phyloP scores from a whole-genome alignment of 352 stramenopile species.

The Globisporangium ultimum region DNA sequence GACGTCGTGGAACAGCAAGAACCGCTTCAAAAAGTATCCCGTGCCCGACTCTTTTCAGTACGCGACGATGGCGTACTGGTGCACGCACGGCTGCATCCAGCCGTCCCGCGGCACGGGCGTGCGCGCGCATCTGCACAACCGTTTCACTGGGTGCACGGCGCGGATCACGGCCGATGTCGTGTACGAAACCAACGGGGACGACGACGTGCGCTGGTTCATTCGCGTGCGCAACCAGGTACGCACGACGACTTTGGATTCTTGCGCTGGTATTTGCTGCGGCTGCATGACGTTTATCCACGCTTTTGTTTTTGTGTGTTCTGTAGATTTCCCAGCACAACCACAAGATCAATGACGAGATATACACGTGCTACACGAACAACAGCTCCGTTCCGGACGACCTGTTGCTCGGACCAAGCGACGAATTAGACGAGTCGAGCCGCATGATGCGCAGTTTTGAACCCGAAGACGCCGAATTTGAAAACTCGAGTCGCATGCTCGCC shows the following conservation, averaged over 20 bases:
- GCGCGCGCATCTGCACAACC: constrained; percentile 72
- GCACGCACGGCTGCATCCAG: constrained; percentile 80
- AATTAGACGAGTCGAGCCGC: constrained; percentile 8
- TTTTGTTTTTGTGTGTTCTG: background rate
- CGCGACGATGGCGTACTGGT: constrained; percentile 84
- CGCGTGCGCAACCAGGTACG: constrained; percentile 71
- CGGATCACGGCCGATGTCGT: constrained; percentile 74
- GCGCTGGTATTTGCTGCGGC: background rate
- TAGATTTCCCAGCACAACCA: constrained; percentile 80
- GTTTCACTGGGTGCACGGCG: constrained; percentile 73
- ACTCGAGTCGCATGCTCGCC: constrained; percentile 11
- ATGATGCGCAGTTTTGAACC: constrained; percentile 22
- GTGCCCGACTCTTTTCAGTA: constrained; percentile 76
- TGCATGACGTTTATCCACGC: background rate
- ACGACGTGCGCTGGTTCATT: constrained; percentile 57
- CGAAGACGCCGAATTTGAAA: constrained; percentile 26
- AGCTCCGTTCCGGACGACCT: constrained; percentile 73
- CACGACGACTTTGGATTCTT: background rate
- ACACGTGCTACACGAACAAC: constrained; percentile 77
- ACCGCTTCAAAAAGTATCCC: constrained; percentile 66
- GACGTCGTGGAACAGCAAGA: constrained; percentile 71
- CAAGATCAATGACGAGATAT: constrained; percentile 73
- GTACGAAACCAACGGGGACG: constrained; percentile 49
- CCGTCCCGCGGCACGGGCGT: constrained; percentile 65
- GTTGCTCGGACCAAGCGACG: constrained; percentile 33